These are phyloP conservation scores for Hibiscus syriacus DNA, from an alignment of 345 rosid genomes.

Conservation along the genomic window DNA sequence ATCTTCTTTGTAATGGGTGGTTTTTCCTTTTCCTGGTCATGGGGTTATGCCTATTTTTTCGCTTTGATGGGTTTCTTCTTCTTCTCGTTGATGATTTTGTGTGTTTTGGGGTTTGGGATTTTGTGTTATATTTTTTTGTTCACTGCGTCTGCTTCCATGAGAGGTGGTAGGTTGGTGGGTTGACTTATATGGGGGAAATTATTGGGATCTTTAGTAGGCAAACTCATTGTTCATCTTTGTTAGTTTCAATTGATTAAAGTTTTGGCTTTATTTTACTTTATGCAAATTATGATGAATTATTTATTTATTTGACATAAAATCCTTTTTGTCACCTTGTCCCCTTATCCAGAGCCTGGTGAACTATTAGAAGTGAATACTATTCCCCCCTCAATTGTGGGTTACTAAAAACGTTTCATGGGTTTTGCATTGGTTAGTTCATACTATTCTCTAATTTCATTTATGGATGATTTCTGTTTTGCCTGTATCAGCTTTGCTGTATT, in stretches of 20 bases:
- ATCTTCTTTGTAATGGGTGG: constrained; percentile 23
- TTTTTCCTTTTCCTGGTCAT: constrained; percentile 6
- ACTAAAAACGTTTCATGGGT: too few relatives aligned
- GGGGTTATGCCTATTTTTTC: constrained; percentile 21
- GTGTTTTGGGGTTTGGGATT: constrained; percentile 5
- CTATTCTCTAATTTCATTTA: not conserved
- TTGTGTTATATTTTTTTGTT: constrained; percentile 6
- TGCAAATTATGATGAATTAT: not conserved
- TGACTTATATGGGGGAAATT: constrained; percentile 46
- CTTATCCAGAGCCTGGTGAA: constrained; percentile 9
- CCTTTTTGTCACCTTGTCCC: constrained; percentile 17
- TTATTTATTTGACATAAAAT: not conserved
- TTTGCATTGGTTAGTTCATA: not conserved
- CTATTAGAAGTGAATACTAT: constrained; percentile 8
- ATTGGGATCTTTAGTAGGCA: constrained; percentile 13
- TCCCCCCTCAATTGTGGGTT: too few relatives aligned
- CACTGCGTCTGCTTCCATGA: constrained; percentile 31
- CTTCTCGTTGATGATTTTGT: constrained; percentile 9
- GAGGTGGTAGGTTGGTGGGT: constrained; percentile 81
- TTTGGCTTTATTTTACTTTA: constrained; percentile 6
- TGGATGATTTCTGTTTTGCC: not conserved
- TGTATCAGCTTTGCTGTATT: too few relatives aligned
- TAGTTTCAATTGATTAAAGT: constrained; percentile 13
- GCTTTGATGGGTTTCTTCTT: constrained; percentile 25
- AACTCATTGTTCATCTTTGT: constrained; percentile 16